Evolutionary conservation across 371 early-diverging fungal genomes (phyloP).

Genomic region (Mortierella sp.): DNA sequence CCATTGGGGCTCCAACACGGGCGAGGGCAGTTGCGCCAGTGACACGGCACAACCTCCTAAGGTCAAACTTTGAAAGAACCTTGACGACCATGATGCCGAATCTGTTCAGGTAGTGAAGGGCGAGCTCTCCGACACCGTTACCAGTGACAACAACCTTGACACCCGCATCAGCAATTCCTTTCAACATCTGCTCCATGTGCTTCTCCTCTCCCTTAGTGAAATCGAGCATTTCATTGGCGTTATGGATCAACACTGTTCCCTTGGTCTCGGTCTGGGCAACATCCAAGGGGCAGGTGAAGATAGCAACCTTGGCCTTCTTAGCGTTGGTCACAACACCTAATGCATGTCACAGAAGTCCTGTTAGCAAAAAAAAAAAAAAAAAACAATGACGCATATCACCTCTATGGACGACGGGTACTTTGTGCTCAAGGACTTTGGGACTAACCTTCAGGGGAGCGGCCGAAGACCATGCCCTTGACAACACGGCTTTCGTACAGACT

Average conservation of each 20-base stretch:
- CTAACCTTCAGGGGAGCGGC: conserved; percentile 91
- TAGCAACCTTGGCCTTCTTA: conserved; percentile 92
- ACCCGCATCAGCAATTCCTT: conserved; percentile 91
- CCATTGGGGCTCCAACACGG: conserved; percentile 92
- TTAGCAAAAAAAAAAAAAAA: no score
- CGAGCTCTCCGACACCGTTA: conserved; percentile 91
- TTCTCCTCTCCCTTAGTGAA: conserved; percentile 96
- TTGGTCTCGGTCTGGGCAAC: conserved; percentile 98
- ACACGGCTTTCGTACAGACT: conserved; percentile 92
- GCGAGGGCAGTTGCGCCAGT: conserved; percentile 94
- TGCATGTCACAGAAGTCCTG: conserved; percentile 18
- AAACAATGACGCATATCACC: background rate
- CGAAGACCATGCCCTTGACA: conserved; percentile 99
- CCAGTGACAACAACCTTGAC: conserved; percentile 96
- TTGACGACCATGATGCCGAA: conserved; percentile 91
- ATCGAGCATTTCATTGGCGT: conserved; percentile 96
- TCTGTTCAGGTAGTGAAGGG: conserved; percentile 94
- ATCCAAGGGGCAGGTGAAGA: conserved; percentile 97
- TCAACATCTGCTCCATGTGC: conserved; percentile 83
- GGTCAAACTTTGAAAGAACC: conserved; percentile 95
- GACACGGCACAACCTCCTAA: conserved; percentile 94
- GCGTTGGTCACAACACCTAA: conserved; percentile 68
- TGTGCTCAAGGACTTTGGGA: background rate
- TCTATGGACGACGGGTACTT: background rate
- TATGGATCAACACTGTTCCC: conserved; percentile 98